Base-by-base conservation (phyloP, 768 basidiomycete genomes). In the Kwoniella heveanensis region DNA sequence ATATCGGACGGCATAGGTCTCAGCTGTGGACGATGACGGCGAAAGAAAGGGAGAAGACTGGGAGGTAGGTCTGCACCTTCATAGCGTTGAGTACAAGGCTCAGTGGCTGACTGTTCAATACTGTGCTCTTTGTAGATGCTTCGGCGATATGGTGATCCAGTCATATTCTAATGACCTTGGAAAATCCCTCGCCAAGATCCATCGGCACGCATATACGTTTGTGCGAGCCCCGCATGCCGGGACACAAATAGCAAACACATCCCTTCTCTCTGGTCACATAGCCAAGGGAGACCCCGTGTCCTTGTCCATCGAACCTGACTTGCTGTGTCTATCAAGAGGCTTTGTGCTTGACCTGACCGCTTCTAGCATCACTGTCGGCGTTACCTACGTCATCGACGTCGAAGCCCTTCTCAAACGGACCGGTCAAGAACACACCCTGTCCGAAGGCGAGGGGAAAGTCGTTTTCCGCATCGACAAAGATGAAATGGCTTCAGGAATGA, bases 11-110 rank as follows among this genome's bases (percentile, higher is more conserved):
- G 21, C 93, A 91, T 82, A 87, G 87, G 76, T 90, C 90, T 68
- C 94, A 99, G 71, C 82, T 98, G 9, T 99, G 96, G 96, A 93
- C 90, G 0, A 86, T 95, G 84, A 85, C 85, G 6, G 91, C 92
- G 0, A 81, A 79, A 19, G 88, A 93, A 71, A 84, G 96, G 59
- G 90, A 92, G 78, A 84, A 81, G 58, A 85, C 85, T 46, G 96
- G 96, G 1, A 83, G 93, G 66, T 81, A 27, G 49, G 80, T n/a
- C n/a, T n/a, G n/a, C n/a, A n/a, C n/a, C n/a, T n/a, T n/a, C n/a
- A n/a, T n/a, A n/a, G n/a, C n/a, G n/a, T n/a, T n/a, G n/a, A n/a
- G n/a, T n/a, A n/a, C n/a, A 64, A 47, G 19, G 7, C 7, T 36
- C 32, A 7, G 32, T 36, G 32, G n/a, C 46, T 60, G 17, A 32